phyloP scores from a whole-genome alignment of 2,329 filamentous ascomycete genomes.

The Bretziella fagacearum region DNA sequence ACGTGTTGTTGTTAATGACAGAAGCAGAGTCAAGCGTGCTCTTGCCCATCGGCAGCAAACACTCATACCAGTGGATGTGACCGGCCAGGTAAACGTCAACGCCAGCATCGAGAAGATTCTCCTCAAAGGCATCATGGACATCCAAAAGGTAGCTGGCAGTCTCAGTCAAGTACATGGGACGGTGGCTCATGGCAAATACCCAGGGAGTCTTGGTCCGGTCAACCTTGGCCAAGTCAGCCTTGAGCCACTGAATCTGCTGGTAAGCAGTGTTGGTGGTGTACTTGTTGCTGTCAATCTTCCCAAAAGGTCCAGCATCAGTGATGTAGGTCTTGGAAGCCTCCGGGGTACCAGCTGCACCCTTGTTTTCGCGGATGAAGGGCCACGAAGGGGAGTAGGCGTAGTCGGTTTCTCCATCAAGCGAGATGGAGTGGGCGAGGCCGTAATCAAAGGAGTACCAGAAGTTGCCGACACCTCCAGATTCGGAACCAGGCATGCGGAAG shows the following conservation, averaged over 20 bases:
- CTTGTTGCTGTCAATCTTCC: conserved; percentile 24
- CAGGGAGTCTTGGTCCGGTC: conserved; percentile 32
- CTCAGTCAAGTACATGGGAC: conserved; percentile 31
- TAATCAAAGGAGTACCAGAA: conserved; percentile 40
- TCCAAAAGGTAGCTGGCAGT: conserved; percentile 27
- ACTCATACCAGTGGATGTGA: conserved; percentile 19
- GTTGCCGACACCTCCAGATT: conserved; percentile 32
- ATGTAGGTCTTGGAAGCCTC: conserved; percentile 26
- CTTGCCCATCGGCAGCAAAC: conserved; percentile 16
- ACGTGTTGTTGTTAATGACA: conserved; percentile 31
- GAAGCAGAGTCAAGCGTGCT: conserved; percentile 25
- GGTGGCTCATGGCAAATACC: conserved; percentile 32
- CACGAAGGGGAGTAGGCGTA: conserved; percentile 30
- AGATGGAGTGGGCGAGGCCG: conserved; percentile 34
- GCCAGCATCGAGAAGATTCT: conserved; percentile 26
- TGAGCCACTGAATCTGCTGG: conserved; percentile 31
- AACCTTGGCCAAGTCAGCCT: conserved; percentile 27
- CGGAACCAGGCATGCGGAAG: conserved; percentile 33
- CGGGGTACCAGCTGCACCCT: conserved; percentile 26
- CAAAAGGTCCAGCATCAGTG: conserved; percentile 34
- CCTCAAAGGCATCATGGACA: conserved; percentile 30
- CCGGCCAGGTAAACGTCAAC: conserved; percentile 30
- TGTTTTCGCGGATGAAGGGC: conserved; percentile 27
- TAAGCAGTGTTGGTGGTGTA: conserved; percentile 26
- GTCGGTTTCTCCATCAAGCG: conserved; percentile 32